Evolutionary conservation across 192 early-diverging fungal genomes (phyloP), one percentile per base, ranked within the genome.

Genomic region (Mortierella hygrophila): DNA sequence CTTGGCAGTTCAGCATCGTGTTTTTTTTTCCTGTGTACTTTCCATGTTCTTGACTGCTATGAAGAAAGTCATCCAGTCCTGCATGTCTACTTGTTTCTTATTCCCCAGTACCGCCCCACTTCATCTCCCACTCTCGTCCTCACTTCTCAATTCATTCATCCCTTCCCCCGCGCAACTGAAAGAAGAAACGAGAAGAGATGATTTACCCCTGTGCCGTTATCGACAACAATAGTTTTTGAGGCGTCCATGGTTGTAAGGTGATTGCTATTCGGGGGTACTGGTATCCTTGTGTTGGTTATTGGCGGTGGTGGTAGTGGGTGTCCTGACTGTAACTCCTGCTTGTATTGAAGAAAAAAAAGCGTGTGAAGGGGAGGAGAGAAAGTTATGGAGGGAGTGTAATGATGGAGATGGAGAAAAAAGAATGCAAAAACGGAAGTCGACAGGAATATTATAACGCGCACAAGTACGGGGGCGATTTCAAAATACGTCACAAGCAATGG

Each of bases 141-240:
- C n/a, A 18, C 21, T 8, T 23, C 15, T 40, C 68, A 10, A 23
- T 20, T 35, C 68, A 70, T 38, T 23, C 37, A 9, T 35, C 26
- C 11, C 13, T 40, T 6, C 21, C 21, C 26, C 6, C 29, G 35
- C 35, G 16, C 16, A 21, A 63, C 4, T 21, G 40, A 41, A 26
- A 42, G 6, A 37, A 21, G 26, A 42, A 70, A 42, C 21, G 57
- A 49, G 60, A 9, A 26, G 57, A 35, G 60, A 65, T 65, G 60
- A 89, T 88, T 90, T 90, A 93, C 95, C 92, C 88, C 93, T 54
- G 95, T 96, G 82, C 95, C 95, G 89, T 95, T 95, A 90, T 96
- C 95, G 76, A 95, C 94, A 75, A 96, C 95, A 72, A 96, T 90
- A 78, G 95, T 93, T 70, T 95, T 96, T 77, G 92, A 89, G 40